phyloP scores from a whole-genome alignment of 106 monocot species.

The Dendrobium huoshanense region DNA sequence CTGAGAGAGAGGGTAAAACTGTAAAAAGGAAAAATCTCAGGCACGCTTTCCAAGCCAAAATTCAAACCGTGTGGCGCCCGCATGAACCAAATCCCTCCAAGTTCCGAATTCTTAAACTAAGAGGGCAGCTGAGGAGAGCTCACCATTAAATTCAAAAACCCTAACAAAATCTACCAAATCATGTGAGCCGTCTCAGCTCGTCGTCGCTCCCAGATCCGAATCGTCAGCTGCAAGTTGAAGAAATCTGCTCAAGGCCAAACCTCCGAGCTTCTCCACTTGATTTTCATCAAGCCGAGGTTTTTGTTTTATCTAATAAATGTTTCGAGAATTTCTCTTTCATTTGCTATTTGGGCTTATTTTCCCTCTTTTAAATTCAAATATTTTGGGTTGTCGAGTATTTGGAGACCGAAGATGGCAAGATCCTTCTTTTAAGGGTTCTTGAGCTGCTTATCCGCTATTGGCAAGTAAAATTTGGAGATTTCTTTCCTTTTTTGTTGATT shows the following conservation, averaged over 20 bases:
- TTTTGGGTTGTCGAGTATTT: background rate
- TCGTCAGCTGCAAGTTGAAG: background rate
- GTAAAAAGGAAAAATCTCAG: background rate
- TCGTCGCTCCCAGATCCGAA: background rate
- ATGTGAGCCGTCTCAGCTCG: background rate
- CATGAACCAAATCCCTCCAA: constrained; percentile 10
- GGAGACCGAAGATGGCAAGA: background rate
- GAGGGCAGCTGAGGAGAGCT: background rate
- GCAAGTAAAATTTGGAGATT: background rate
- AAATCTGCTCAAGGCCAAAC: background rate
- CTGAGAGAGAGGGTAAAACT: background rate
- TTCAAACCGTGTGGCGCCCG: constrained; percentile 1
- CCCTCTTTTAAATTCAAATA: background rate
- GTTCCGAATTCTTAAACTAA: background rate
- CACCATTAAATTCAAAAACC: constrained; percentile 4
- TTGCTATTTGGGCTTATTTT: background rate
- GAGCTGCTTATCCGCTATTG: background rate
- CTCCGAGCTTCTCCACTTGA: background rate
- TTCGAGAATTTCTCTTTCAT: background rate
- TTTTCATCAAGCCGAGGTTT: background rate
- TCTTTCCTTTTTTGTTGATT: background rate
- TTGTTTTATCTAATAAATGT: background rate
- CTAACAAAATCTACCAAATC: constrained; percentile 3
- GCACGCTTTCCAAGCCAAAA: background rate
- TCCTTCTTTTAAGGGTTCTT: background rate